Base-by-base conservation (phyloP, 2,329 filamentous ascomycete species). In the Plenodomus tracheiphilus region DNA sequence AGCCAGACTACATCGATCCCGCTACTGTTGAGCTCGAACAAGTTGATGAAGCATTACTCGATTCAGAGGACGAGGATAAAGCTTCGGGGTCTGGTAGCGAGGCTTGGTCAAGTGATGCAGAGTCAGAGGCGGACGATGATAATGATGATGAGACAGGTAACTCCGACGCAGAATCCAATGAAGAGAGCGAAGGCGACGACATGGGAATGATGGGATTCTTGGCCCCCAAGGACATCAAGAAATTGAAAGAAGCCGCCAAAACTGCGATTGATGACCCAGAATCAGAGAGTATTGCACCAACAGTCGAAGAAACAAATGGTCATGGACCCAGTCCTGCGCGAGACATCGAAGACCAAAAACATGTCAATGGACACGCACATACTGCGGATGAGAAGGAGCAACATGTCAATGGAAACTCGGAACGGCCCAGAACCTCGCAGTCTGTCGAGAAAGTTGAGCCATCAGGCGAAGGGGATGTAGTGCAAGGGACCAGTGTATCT, bases 281-380 rank as follows among this genome's bases (percentile, higher is more conserved):
- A 7, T 72, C 73, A 11, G 76, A 76, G n/a, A 75, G 75, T 2
- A 77, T 60, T 4, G 54, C 61, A 10, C 46, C 43, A 19, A 34
- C 44, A 2, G 39, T 39, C 3, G 56, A 61, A 21, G 54, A 54
- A 7, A 32, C 52, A 2, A 67, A 68, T 32, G 60, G 64, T 16
- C 52, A 72, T 21, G 69, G 70, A 7, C 68, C 71, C 2, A 72
- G 69, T 1, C 73, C 72, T 4, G 78, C 77, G 19, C 70, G 68
- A 18, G 66, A 75, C 15, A 74, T 73, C 11, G 75, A 75, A 6
- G 76, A 76, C 7, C 77, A 78, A 9, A 46, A 49, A 4, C 43
- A 52, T 13, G 32, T 45, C 2, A 62, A 66, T 42, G 61, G 56
- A 15, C 45, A 49, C 28, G 38, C 44, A 25, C 37, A 36, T 1